These are phyloP conservation scores for Caryopteris hybrid DNA, from an alignment of 305 asterid species.

Conservation along the genomic window DNA sequence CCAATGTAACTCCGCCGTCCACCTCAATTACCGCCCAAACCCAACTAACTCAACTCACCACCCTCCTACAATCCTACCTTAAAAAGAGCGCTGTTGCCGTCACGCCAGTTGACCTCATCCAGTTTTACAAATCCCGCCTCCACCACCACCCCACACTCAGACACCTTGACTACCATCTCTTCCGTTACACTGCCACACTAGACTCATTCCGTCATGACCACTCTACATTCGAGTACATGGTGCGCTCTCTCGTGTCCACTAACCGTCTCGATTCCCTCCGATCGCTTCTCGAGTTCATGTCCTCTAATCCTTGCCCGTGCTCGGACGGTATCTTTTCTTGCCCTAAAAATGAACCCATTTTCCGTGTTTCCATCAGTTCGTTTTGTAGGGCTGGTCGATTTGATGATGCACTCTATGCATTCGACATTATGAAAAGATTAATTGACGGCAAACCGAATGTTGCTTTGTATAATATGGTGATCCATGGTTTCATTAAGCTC, in stretches of 20 bases:
- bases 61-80: conserved; percentile 38
- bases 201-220: conserved; percentile 93
- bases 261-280: conserved; percentile 72
- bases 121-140: conserved; percentile 57
- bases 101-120: conserved; percentile 64
- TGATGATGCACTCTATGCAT: conserved; percentile 53
- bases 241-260: conserved; percentile 64
- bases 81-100: conserved; percentile 31
- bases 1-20: conserved; percentile 31
- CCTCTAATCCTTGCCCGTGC: conserved; percentile 89
- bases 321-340: conserved; percentile 89
- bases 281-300: conserved; percentile 60
- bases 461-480: conserved; percentile 57
- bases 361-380: conserved; percentile 57
- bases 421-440: conserved; percentile 58
- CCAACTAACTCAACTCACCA: conserved; percentile 32
- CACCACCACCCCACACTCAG: conserved; percentile 72
- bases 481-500: conserved; percentile 76
- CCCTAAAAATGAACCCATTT: conserved; percentile 59
- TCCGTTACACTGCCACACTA: conserved; percentile 71
- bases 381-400: conserved; percentile 60
- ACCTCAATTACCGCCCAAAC: conserved; percentile 27
- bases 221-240: conserved; percentile 79
- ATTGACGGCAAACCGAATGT: conserved; percentile 75
- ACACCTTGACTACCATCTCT: conserved; percentile 90